Evolutionary conservation across 83 land plant species (phyloP).

Genomic region (Larix sibirica): DNA sequence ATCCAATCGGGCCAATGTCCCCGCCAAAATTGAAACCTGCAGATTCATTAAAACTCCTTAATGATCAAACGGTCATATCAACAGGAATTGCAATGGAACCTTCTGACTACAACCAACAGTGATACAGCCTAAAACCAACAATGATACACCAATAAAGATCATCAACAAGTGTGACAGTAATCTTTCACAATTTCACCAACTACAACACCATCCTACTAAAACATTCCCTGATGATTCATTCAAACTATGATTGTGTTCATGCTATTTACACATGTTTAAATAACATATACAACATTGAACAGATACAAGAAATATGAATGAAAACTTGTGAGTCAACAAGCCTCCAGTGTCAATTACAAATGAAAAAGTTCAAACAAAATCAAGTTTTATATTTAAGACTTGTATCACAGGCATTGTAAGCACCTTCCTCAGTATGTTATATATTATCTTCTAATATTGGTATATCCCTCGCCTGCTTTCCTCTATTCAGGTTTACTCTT

Average conservation of each 20-base stretch:
- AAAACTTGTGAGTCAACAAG: background rate
- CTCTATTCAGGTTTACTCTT: too few relatives aligned
- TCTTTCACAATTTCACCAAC: background rate
- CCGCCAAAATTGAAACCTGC: constrained; percentile 95
- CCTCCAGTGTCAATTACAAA: background rate
- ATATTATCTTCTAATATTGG: too few relatives aligned
- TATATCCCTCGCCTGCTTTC: too few relatives aligned
- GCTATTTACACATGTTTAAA: background rate
- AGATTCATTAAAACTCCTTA: background rate
- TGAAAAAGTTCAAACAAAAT: background rate
- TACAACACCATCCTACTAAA: background rate
- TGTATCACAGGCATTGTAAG: background rate
- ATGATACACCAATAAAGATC: too few relatives aligned
- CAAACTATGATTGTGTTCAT: background rate
- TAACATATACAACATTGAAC: background rate
- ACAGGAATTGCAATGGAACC: background rate
- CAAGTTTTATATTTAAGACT: background rate
- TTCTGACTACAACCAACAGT: too few relatives aligned
- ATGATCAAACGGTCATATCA: constrained; percentile 2
- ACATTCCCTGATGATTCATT: background rate
- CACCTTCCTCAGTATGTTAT: too few relatives aligned
- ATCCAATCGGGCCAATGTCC: constrained; percentile 95
- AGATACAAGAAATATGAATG: background rate
- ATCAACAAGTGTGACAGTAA: background rate
- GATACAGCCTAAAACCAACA: too few relatives aligned